These are phyloP conservation scores for Candida sithepensis DNA, from an alignment of 805 yeast species.

Conservation along the genomic window DNA sequence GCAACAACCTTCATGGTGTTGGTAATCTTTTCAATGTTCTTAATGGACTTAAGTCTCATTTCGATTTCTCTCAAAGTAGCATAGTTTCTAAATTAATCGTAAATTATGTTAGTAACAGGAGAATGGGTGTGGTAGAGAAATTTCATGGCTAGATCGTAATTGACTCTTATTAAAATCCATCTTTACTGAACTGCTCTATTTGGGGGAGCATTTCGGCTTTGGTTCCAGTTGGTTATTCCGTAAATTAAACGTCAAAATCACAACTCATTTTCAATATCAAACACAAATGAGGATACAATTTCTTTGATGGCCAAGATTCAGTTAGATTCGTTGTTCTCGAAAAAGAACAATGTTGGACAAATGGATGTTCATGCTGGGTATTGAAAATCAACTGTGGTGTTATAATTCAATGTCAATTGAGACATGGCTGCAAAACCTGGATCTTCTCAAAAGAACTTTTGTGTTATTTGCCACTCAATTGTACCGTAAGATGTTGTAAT, in stretches of 20 bases:
- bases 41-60: conserved; percentile 95
- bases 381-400: background rate
- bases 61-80: conserved; percentile 99
- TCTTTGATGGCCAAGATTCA: background rate
- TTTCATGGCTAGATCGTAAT: too few species aligned
- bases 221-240: too few species aligned
- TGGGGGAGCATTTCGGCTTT: too few species aligned
- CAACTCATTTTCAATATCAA: too few species aligned
- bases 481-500: background rate
- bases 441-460: background rate
- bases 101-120: background rate
- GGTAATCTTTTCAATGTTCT: conserved; percentile 98
- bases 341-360: background rate
- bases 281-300: background rate
- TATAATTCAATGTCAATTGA: too few species aligned
- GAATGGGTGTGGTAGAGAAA: too few species aligned
- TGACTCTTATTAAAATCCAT: too few species aligned
- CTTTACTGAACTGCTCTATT: too few species aligned
- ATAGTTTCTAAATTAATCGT: conserved; percentile 59
- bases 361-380: background rate
- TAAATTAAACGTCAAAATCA: too few species aligned
- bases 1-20: conserved; percentile 99
- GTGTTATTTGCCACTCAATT: background rate
- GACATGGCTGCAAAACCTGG: too few species aligned
- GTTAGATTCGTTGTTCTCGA: too few species aligned